Percentiles rank a stretch among this genome's conserved stretches.
phyloP scores from a whole-genome alignment of 176 grass and related monocot species.

The Cenchrus fungigraminus region DNA sequence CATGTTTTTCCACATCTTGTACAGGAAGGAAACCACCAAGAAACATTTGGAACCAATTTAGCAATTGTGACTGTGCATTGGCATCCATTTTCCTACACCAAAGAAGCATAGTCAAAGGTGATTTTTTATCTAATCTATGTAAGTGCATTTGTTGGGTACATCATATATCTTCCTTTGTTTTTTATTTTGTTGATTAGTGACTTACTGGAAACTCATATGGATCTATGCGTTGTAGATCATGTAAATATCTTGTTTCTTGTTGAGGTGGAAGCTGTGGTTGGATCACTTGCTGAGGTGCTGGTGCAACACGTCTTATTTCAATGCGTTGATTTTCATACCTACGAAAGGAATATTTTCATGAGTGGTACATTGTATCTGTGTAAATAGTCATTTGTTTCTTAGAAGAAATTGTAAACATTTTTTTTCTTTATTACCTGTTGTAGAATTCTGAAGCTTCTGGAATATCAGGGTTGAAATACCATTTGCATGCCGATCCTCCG shows the following conservation, averaged over 20 bases:
- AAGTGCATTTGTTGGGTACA: not conserved
- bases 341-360: not conserved
- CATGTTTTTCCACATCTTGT: not conserved
- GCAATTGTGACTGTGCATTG: not conserved
- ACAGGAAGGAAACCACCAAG: not conserved
- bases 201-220: not conserved
- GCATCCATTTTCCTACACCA: not conserved
- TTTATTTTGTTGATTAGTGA: not conserved
- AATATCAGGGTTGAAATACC: too few relatives aligned
- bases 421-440: not conserved
- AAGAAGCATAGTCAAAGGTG: too few relatives aligned
- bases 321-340: not conserved
- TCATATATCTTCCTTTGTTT: too few relatives aligned
- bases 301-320: not conserved
- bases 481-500: too few relatives aligned
- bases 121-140: not conserved
- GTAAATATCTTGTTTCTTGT: not conserved
- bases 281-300: fast-evolving
- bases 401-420: fast-evolving
- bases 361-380: too few relatives aligned
- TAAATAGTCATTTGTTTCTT: too few relatives aligned
- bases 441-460: not conserved
- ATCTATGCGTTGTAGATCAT: fast-evolving
- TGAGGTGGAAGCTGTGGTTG: fast-evolving
- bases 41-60: fast-evolving